phyloP scores from a whole-genome alignment of 2,329 filamentous ascomycete genomes.

The Cytospora paraplurivora region DNA sequence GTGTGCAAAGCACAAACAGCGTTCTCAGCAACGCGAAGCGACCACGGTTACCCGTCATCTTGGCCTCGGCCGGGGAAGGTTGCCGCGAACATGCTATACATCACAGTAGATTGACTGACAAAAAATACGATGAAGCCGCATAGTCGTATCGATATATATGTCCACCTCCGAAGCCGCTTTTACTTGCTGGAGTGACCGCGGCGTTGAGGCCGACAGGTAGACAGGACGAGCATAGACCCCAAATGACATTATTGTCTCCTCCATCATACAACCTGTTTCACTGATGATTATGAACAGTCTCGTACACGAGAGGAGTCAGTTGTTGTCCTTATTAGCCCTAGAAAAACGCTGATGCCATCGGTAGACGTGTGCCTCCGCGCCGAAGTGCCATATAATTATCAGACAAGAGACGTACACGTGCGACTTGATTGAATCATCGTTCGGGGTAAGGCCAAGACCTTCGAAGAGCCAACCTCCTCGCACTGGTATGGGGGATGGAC shows the following conservation, averaged over 20 bases:
- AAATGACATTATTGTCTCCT: no score
- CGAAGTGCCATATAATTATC: no score
- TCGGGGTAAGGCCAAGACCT: neutral
- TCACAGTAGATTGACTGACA: neutral
- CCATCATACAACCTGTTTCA: no score
- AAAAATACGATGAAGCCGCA: neutral
- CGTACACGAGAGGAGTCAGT: no score
- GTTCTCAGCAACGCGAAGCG: neutral
- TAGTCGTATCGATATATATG: neutral
- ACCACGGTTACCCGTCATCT: neutral
- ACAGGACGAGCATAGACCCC: no score
- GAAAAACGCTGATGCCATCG: no score
- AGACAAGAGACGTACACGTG: neutral
- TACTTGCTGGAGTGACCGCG: neutral
- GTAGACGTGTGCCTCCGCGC: no score
- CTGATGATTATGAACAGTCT: no score
- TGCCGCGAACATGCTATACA: neutral
- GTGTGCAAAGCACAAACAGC: neutral
- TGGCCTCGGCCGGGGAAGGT: neutral
- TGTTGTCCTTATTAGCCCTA: no score
- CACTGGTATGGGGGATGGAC: neutral
- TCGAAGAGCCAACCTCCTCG: neutral
- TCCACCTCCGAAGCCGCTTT: neutral
- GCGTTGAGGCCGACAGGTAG: no score
- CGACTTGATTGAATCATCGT: neutral